These are phyloP conservation scores for Alternaria consortialis DNA, from an alignment of 2,329 filamentous ascomycete species.

Conservation along the genomic window DNA sequence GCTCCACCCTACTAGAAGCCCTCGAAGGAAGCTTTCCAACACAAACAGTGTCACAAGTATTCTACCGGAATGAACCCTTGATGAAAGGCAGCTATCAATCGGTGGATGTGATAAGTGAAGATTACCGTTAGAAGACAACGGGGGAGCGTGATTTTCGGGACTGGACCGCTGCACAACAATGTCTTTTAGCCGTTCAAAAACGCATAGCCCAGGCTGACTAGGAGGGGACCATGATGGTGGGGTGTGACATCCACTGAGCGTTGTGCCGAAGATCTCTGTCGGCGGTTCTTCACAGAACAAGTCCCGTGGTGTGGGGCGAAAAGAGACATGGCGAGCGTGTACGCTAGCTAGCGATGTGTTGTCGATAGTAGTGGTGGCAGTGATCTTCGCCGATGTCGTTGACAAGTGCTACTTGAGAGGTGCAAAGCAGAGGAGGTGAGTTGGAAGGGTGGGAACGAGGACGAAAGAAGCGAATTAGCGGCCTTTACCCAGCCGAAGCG, in stretches of 20 bases:
- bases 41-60: not conserved
- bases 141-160: constrained; percentile 7
- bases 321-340: not conserved
- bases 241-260: constrained; percentile 13
- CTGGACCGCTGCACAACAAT: constrained; percentile 2
- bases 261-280: constrained; percentile 6
- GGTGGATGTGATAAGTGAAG: not conserved
- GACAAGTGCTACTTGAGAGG: constrained; percentile 4
- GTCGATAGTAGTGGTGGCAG: constrained; percentile 14
- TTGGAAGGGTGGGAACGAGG: constrained; percentile 14
- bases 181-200: constrained; percentile 26
- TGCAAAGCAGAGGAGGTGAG: constrained; percentile 12
- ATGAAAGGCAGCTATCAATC: not conserved
- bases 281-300: constrained; percentile 6
- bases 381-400: constrained; percentile 12
- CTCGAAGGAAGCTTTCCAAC: not conserved
- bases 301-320: constrained; percentile 15
- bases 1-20: not conserved
- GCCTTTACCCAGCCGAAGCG: constrained; percentile 23
- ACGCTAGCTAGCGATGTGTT: constrained; percentile 4
- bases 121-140: constrained; percentile 10
- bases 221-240: constrained; percentile 11
- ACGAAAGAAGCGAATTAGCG: constrained; percentile 32
- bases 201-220: constrained; percentile 15
- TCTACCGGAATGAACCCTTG: not conserved